phyloP scores from a whole-genome alignment of 2,329 filamentous ascomycete species.

The Corniculantispora saksenae region DNA sequence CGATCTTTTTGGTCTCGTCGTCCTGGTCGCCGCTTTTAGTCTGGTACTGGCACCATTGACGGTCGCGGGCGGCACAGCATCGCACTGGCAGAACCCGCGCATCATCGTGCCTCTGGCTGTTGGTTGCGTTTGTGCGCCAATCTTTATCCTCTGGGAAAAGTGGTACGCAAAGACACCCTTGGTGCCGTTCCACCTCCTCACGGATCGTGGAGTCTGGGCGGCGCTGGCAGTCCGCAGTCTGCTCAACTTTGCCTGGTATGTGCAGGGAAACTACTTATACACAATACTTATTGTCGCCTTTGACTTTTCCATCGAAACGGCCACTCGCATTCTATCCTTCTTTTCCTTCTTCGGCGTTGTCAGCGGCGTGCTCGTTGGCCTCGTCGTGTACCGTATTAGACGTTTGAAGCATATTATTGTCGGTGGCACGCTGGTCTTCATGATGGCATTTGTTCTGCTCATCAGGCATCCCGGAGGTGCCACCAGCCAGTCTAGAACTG shows the following conservation, averaged over 20 bases:
- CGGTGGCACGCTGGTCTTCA: slow-evolving; percentile 55
- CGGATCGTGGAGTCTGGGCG: slow-evolving; percentile 62
- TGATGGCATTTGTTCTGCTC: slow-evolving; percentile 56
- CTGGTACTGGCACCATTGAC: slow-evolving; percentile 54
- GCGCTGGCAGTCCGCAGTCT: slow-evolving; percentile 55
- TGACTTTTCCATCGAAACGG: slow-evolving; percentile 54
- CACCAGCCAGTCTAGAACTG: slow-evolving; percentile 41
- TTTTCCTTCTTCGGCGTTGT: slow-evolving; percentile 57
- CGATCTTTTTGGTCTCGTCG: slow-evolving; percentile 50
- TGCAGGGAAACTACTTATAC: slow-evolving; percentile 61
- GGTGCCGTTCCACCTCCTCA: slow-evolving; percentile 58
- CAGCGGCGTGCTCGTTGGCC: slow-evolving; percentile 51
- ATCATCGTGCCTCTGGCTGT: slow-evolving; percentile 53
- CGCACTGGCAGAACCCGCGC: slow-evolving; percentile 51
- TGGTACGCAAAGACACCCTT: slow-evolving; percentile 51
- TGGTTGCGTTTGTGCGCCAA: slow-evolving; percentile 49
- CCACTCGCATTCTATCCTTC: slow-evolving; percentile 58
- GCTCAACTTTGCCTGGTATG: slow-evolving; percentile 55
- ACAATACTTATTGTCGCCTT: slow-evolving; percentile 61
- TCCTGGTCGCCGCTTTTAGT: slow-evolving; percentile 47
- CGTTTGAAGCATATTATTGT: slow-evolving; percentile 61
- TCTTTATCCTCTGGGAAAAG: slow-evolving; percentile 56
- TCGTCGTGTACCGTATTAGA: slow-evolving; percentile 53
- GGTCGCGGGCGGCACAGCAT: slow-evolving; percentile 49
- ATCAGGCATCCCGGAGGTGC: slow-evolving; percentile 56